Percentiles rank a stretch among this genome's conserved stretches.
phyloP scores from a whole-genome alignment of 768 basidiomycete genomes.

The Pleurotus sapidus region DNA sequence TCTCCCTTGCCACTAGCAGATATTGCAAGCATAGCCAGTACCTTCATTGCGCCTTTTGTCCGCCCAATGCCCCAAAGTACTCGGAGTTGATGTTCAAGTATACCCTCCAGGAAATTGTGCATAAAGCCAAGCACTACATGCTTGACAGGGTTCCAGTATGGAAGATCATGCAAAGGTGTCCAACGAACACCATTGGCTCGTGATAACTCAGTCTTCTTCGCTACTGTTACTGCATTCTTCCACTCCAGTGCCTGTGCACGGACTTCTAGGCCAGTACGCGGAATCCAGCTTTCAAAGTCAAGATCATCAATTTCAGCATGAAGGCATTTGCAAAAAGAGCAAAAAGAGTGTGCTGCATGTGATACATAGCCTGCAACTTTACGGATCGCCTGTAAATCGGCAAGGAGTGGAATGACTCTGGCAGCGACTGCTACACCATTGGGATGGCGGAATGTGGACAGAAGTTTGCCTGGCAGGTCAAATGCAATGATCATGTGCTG shows the following conservation, averaged over 20 bases:
- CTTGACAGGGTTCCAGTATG: conserved; percentile 26
- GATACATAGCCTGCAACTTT: conserved; percentile 20
- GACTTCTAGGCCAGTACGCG: conserved; percentile 13
- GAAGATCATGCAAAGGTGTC: conserved; percentile 22
- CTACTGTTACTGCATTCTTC: conserved; percentile 14
- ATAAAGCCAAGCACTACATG: conserved; percentile 25
- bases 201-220: conserved; percentile 5
- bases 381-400: conserved; percentile 18
- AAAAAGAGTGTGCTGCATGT: conserved; percentile 15
- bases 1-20: background rate
- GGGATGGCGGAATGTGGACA: background rate
- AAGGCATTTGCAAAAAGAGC: conserved; percentile 19
- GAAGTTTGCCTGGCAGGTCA: background rate
- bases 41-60: conserved; percentile 5
- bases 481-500: background rate
- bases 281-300: conserved; percentile 16
- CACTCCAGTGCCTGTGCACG: conserved; percentile 13
- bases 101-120: conserved; percentile 25
- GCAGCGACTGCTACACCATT: background rate
- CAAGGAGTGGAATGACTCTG: conserved; percentile 18
- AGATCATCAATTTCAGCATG: conserved; percentile 16
- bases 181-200: conserved; percentile 22
- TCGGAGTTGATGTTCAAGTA: conserved; percentile 20
- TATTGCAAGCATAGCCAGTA: background rate
- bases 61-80: conserved; percentile 18